These are phyloP conservation scores for Hanseniaspora occidentalis DNA, from an alignment of 805 yeast genomes.

Conservation along the genomic window DNA sequence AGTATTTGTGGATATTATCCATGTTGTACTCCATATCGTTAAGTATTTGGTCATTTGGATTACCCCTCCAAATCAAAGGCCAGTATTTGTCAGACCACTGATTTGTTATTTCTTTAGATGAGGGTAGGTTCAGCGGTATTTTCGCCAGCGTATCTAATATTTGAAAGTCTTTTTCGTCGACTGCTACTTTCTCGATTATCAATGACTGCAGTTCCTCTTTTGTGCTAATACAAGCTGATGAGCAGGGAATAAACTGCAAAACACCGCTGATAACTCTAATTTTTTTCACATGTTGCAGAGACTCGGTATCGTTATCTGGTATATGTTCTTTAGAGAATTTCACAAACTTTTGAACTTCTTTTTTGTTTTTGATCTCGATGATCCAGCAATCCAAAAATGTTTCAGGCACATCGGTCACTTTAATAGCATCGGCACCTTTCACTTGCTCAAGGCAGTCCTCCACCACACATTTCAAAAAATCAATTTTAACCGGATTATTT, in stretches of 20 bases:
- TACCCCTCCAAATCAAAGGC: conserved; percentile 94
- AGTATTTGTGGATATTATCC: conserved; percentile 26
- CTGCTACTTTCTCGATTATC: conserved; percentile 8
- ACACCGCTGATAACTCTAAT: neutral
- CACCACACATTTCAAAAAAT: neutral
- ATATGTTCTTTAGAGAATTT: neutral
- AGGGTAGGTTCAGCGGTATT: conserved; percentile 56
- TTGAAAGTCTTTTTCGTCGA: conserved; percentile 11
- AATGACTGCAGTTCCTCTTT: neutral
- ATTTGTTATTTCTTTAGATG: conserved; percentile 49
- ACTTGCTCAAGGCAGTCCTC: neutral
- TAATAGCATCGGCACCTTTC: neutral
- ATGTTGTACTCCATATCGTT: conserved; percentile 43
- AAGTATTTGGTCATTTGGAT: conserved; percentile 62
- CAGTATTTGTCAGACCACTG: conserved; percentile 61
- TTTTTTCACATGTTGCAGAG: neutral
- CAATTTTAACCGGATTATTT: conserved; percentile 1
- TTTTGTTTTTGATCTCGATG: neutral
- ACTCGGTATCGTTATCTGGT: neutral
- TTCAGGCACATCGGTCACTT: neutral
- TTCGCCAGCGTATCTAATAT: conserved; percentile 13
- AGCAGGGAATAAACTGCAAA: neutral
- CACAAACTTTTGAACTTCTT: neutral
- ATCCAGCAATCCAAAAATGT: neutral
- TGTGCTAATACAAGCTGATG: neutral